Base-by-base conservation (phyloP, 148 eudicot species). In the Amaranthus hypochondriacus region DNA sequence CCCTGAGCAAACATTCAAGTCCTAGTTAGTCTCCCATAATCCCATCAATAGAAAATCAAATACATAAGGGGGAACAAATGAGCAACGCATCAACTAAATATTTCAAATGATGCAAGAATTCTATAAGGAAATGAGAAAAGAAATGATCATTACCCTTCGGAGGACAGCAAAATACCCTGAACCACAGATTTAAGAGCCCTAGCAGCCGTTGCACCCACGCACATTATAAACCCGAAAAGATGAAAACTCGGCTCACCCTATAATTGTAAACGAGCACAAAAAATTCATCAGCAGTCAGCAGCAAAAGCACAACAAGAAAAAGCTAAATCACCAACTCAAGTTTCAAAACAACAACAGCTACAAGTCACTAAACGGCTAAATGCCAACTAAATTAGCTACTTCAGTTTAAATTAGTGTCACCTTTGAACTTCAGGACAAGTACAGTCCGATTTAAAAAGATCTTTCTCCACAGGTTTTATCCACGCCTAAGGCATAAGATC, bases 221-320 rank as follows among this genome's bases (percentile, higher is more conserved):
- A 92, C 93, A 90, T 90, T 46, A 92, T 77, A 80, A 92, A 92
- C 44, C 97, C 97, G 63, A 92, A 92, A 71, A 92, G 88, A 80
- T 90, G 92, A 87, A 90, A 90, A 82, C 97, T 92, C 74, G 97
- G 96, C 69, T 90, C 97, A 78, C 97, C 91, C 96, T 90, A 56
- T 74, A 77, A 68, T 4, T 28, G 52, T 15, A 48, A 71, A 72
- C 48, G 44, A 44, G 52, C 54, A 67, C 3, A 42, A 44, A 71
- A 5, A 50, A 49, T 59, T 43, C 39, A 2, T 28, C 39, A 28
- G 39, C 39, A 28, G 73, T 83, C 50, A 86, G 72, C 42, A 66
- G 46, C 65, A 6, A 28, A 55, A 62, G 75, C 46, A 42, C 13
- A 56, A 18, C 44, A 3, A 10, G 66, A 62, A 8, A 69, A 13